These are phyloP conservation scores for Platanus orientalis DNA, from an alignment of 164 flowering plant species.

Conservation along the genomic window DNA sequence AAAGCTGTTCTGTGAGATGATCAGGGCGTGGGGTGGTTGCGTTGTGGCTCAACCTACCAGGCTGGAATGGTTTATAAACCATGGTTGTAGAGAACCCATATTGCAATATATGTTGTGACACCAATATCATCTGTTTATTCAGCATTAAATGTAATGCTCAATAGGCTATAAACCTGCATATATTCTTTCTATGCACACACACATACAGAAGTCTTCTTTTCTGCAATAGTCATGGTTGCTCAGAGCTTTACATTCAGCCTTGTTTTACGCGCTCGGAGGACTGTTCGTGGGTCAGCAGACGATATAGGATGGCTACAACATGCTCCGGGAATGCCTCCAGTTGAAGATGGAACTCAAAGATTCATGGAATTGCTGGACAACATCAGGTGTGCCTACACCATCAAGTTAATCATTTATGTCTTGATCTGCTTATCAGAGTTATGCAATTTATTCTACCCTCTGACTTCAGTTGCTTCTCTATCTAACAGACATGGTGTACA, in stretches of 20 bases:
- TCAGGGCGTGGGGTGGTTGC: no score
- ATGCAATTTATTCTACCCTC: conserved; percentile 10
- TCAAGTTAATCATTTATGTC: no score
- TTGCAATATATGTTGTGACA: no score
- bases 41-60: no score
- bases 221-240: neutral
- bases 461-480: conserved; percentile 14
- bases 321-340: conserved; percentile 69
- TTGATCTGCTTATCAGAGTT: conserved; percentile 7
- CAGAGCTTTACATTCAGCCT: conserved; percentile 45
- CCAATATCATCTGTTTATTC: neutral
- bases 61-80: no score
- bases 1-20: no score
- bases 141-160: neutral
- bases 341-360: conserved; percentile 82
- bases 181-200: no score
- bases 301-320: conserved; percentile 93
- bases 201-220: neutral
- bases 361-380: conserved; percentile 67
- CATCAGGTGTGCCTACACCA: conserved; percentile 47
- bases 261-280: conserved; percentile 68
- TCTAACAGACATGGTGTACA: conserved; percentile 84
- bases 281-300: conserved; percentile 94
- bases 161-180: no score
- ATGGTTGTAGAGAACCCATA: neutral